Evolutionary conservation across 768 basidiomycete genomes (phyloP).

Genomic region (Dendrothele bispora): DNA sequence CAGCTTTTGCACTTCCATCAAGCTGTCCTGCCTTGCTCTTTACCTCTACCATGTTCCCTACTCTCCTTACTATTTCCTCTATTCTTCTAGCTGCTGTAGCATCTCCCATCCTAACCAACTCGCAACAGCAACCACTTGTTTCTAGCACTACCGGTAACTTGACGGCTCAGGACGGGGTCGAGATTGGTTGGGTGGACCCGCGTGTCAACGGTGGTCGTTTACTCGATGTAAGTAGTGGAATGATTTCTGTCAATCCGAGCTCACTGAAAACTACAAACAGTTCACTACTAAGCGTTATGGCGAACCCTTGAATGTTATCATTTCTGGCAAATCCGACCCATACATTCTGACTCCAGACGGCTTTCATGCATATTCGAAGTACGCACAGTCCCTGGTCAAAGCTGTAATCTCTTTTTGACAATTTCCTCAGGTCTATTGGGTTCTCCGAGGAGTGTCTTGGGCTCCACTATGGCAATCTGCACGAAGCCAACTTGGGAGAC

Average conservation of each 20-base stretch:
- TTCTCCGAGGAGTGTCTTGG: constrained; percentile 84
- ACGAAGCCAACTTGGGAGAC: constrained; percentile 82
- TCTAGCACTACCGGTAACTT: background rate
- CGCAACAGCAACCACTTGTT: background rate
- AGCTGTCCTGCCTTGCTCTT: background rate
- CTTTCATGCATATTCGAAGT: constrained; percentile 71
- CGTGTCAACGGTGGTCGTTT: constrained; percentile 70
- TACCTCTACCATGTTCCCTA: background rate
- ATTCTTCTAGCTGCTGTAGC: background rate
- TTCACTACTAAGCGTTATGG: constrained; percentile 65
- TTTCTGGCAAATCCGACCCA: constrained; percentile 78
- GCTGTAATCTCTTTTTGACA: background rate
- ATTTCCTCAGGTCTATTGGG: constrained; percentile 61
- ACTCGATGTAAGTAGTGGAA: constrained; percentile 59
- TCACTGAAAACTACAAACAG: constrained; percentile 32
- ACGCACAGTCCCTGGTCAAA: constrained; percentile 9
- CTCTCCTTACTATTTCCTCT: background rate
- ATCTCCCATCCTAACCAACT: background rate
- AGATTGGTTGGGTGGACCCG: constrained; percentile 60
- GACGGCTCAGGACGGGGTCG: background rate
- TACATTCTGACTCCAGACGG: constrained; percentile 76
- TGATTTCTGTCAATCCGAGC: background rate
- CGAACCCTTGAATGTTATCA: constrained; percentile 84
- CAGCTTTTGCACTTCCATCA: background rate
- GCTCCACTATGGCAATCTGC: constrained; percentile 71